A percentile compares a stretch with the other conserved stretches of the same genome.
Evolutionary conservation across 176 grass and related monocot genomes (phyloP).

Genomic region (Avena sativa): DNA sequence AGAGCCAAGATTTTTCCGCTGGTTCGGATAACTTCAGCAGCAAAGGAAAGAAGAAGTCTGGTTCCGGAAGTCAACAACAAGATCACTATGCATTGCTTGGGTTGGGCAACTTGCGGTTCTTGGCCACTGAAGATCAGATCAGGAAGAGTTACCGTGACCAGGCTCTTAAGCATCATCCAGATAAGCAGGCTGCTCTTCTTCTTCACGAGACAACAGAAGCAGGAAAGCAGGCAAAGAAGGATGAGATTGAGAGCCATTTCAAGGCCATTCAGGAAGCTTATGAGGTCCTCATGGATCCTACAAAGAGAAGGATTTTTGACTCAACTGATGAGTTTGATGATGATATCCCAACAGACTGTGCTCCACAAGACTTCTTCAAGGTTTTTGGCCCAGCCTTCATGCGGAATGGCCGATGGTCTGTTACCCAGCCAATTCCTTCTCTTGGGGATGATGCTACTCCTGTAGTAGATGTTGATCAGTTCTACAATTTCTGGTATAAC

Average conservation of each 20-base stretch:
- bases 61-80: constrained; percentile 72
- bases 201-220: constrained; percentile 81
- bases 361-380: constrained; percentile 94
- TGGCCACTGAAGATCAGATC: constrained; percentile 98
- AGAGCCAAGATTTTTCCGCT: constrained; percentile 62
- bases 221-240: constrained; percentile 86
- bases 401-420: constrained; percentile 95
- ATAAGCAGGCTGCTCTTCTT: constrained; percentile 84
- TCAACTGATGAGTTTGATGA: constrained; percentile 99
- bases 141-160: constrained; percentile 89
- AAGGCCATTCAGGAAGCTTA: constrained; percentile 95
- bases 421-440: constrained; percentile 74
- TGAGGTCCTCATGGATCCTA: constrained; percentile 91
- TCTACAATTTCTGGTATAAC: constrained; percentile 96
- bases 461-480: constrained; percentile 75
- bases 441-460: constrained; percentile 78
- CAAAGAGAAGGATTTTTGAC: constrained; percentile 92
- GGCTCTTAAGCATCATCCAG: constrained; percentile 98
- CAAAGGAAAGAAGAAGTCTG: constrained; percentile 95
- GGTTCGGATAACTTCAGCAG: constrained; percentile 79
- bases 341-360: constrained; percentile 95
- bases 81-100: constrained; percentile 97
- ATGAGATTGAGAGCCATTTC: constrained; percentile 97
- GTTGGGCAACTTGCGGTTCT: constrained; percentile 79
- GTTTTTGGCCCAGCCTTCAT: constrained; percentile 95